Evolutionary conservation across 352 stramenopile species (phyloP), one percentile per base, ranked within the genome.

Genomic region (Pythium oligandrum): DNA sequence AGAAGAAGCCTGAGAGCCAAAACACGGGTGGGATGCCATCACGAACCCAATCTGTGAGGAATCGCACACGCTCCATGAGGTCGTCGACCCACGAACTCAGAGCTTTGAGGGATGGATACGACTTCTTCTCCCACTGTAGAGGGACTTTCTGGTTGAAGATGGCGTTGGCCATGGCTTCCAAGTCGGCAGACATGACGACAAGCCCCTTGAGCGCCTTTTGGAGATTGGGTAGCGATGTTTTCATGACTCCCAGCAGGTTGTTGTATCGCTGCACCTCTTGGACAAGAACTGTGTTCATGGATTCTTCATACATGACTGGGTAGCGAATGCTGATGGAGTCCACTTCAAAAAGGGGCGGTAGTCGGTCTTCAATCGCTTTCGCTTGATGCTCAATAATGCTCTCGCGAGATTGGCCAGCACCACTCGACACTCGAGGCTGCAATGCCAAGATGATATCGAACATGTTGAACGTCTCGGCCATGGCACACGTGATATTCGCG

Each of bases 231-330:
- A 97, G 73, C 35, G 80, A 90, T n/a, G 75, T 71, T 52, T 82
- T 87, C 75, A 97, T 93, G 10, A 95, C 72, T 5, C 55, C 53
- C 2, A 96, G 61, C 2, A 97, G 65, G 31, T 81, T 86, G 59
- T 96, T 96, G 70, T 94, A 97, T 9, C 88, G 81, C 55, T 95
- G 76, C n/a, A 92, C 76, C 50, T 97, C 90, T 60, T 97, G 90
- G 7, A 89, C 83, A n/a, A 97, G 60, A 40, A 96, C 83, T 1
- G 87, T 97, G 66, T 97, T 97, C 79, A 97, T 93, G 10, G 81
- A 95, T 65, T 97, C 89, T 37, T 89, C 65, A 61, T 97, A 96
- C 40, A 72, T 82, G 4, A 95, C 88, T 0, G 90, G 89, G 51
- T 96, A 96, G 35, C 72, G 71, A 39, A 92, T 85, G 49, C 83